A percentile compares a stretch with the other conserved stretches of the same genome.
Evolutionary conservation across 345 rosid species (phyloP).

Genomic region (Linum trigynum): DNA sequence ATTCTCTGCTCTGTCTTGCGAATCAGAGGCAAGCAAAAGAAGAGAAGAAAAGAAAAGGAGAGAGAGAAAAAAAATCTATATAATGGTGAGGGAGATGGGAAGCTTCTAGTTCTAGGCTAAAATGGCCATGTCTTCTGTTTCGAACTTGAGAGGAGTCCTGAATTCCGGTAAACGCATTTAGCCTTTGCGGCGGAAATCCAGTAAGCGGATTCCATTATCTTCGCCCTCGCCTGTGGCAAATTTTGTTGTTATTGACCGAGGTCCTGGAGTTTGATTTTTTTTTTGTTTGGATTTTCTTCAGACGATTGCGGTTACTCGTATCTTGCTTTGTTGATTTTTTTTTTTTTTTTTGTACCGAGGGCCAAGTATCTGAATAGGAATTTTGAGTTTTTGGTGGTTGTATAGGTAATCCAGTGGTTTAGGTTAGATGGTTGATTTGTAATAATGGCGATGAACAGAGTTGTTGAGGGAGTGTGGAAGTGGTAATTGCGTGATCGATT

Average conservation of each 20-base stretch:
- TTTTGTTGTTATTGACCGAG: constrained; percentile 1
- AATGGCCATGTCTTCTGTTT: constrained; percentile 1
- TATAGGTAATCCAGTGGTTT: background rate
- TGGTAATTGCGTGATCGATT: background rate
- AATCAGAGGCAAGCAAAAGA: constrained; percentile 22
- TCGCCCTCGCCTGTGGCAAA: background rate
- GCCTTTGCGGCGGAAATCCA: constrained; percentile 22
- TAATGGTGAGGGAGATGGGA: constrained; percentile 14
- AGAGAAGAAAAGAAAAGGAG: too few species aligned
- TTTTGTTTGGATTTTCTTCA: background rate
- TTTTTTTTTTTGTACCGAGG: background rate
- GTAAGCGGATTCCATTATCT: constrained; percentile 13
- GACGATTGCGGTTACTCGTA: background rate
- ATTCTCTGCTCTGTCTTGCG: constrained; percentile 45
- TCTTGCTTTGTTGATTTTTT: background rate
- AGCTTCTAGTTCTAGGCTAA: background rate
- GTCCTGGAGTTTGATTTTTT: background rate
- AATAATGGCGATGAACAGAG: background rate
- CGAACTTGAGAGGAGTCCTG: constrained; percentile 19
- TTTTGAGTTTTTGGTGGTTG: background rate
- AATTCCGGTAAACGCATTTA: constrained; percentile 21
- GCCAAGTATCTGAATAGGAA: background rate
- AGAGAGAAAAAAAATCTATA: constrained; percentile 2
- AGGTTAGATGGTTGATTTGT: background rate
- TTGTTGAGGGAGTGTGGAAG: background rate